Evolutionary conservation across 2,329 filamentous ascomycete genomes (phyloP).

Genomic region (Exserohilum turcica): DNA sequence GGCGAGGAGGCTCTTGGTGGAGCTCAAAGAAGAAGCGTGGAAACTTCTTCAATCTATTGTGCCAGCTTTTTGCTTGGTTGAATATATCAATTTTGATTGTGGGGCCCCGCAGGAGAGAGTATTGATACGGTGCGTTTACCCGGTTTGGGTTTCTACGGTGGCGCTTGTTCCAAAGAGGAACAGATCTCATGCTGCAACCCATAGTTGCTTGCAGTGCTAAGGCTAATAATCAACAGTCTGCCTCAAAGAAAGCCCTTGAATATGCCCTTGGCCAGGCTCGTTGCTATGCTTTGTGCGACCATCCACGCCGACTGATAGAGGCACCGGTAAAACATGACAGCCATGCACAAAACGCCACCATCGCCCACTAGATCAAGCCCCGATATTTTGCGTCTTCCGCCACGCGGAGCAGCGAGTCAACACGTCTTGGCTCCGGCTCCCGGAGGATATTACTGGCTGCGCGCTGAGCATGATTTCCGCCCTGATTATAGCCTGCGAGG

Average conservation of each 20-base stretch:
- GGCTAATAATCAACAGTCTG: background rate
- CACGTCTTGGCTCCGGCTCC: background rate
- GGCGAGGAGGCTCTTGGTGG: background rate
- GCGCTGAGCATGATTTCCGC: background rate
- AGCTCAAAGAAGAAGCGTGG: constrained; percentile 13
- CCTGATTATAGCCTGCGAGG: background rate
- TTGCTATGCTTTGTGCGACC: background rate
- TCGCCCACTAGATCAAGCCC: background rate
- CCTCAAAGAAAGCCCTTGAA: background rate
- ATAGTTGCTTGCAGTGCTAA: too few species aligned
- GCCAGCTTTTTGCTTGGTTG: constrained; percentile 11
- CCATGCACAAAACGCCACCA: background rate
- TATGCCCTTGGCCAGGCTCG: background rate
- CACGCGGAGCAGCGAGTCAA: background rate
- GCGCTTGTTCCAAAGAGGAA: background rate
- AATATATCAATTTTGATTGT: constrained; percentile 20
- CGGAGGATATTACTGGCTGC: background rate
- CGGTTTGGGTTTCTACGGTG: constrained; percentile 2
- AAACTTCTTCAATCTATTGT: constrained; percentile 12
- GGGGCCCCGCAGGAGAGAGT: constrained; percentile 8
- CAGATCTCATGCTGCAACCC: background rate
- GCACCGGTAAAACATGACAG: background rate
- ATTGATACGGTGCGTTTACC: constrained; percentile 18
- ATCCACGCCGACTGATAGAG: background rate
- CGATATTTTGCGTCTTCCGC: background rate